phyloP scores from a whole-genome alignment of 2,329 filamentous ascomycete species.

The Aspergillus novofumigatus region DNA sequence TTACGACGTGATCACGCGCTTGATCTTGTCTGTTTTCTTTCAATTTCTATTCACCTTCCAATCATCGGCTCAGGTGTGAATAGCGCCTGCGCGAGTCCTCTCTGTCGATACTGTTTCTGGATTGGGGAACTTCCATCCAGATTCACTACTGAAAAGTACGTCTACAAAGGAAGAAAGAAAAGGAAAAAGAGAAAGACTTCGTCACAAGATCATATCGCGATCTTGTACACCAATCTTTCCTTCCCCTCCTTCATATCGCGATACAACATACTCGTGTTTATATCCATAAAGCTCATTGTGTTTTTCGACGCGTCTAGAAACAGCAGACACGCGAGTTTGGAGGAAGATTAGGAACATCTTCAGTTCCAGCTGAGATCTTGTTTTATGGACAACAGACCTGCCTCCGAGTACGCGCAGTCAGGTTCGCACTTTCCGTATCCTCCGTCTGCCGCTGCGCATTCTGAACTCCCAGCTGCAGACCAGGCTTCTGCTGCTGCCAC shows the following conservation, averaged over 20 bases:
- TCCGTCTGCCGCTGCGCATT: slow-evolving; percentile 57
- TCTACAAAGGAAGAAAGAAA: slow-evolving; percentile 5
- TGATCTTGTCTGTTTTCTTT: slow-evolving; percentile 11
- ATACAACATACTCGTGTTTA: slow-evolving; percentile 11
- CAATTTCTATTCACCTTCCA: background rate
- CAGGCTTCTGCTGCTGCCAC: slow-evolving; percentile 74
- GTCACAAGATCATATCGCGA: background rate
- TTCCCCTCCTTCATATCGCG: slow-evolving; percentile 9
- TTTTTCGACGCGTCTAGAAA: slow-evolving; percentile 27
- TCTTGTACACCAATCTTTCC: slow-evolving; percentile 8
- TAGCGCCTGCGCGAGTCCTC: background rate
- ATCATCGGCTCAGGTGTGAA: background rate
- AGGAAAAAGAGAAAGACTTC: slow-evolving; percentile 3
- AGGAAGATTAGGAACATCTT: slow-evolving; percentile 19
- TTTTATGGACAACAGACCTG: slow-evolving; percentile 59
- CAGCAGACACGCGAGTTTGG: slow-evolving; percentile 25
- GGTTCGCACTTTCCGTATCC: slow-evolving; percentile 66
- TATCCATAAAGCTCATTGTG: slow-evolving; percentile 27
- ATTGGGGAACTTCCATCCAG: background rate
- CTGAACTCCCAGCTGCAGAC: slow-evolving; percentile 86
- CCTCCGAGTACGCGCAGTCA: slow-evolving; percentile 78
- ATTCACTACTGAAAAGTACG: slow-evolving; percentile 19
- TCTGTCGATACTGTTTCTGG: slow-evolving; percentile 1
- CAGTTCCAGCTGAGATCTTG: slow-evolving; percentile 26
- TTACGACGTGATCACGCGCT: background rate